These are phyloP conservation scores for Paxillus ammoniavirescens DNA, from an alignment of 768 basidiomycete genomes.

Conservation along the genomic window DNA sequence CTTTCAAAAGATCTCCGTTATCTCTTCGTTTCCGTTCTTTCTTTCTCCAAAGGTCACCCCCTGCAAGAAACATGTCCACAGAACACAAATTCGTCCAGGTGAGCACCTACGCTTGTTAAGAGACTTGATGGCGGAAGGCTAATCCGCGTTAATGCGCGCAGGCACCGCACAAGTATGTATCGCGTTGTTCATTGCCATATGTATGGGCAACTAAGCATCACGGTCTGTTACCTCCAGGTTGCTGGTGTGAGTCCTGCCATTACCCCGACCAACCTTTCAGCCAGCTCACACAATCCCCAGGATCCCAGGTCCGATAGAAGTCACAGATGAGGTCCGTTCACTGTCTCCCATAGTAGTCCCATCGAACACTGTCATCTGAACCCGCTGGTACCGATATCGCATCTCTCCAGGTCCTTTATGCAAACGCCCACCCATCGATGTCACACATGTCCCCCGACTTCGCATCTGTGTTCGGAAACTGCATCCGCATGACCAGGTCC, in stretches of 20 bases:
- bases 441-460: conserved; percentile 91
- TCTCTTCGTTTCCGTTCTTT: background rate
- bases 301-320: conserved; percentile 64
- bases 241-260: conserved; percentile 38
- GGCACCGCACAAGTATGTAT: conserved; percentile 51
- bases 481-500: conserved; percentile 79
- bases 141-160: conserved; percentile 7
- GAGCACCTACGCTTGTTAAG: background rate
- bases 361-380: background rate
- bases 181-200: background rate
- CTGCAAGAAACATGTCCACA: conserved; percentile 15
- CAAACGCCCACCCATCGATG: conserved; percentile 90
- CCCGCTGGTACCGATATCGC: background rate
- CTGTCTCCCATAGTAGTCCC: background rate
- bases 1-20: conserved; percentile 1
- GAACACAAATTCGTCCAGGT: conserved; percentile 23
- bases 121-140: background rate
- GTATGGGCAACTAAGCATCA: conserved; percentile 22
- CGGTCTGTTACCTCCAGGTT: conserved; percentile 36
- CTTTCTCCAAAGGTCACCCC: background rate
- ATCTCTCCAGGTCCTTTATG: conserved; percentile 67
- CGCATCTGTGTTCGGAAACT: conserved; percentile 83
- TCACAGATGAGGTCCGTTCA: conserved; percentile 53
- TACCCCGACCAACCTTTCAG: background rate
- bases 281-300: conserved; percentile 29